Evolutionary conservation across 305 asterid species (phyloP), one percentile per base, ranked within the genome.

Genomic region (Coffea humblotiana): DNA sequence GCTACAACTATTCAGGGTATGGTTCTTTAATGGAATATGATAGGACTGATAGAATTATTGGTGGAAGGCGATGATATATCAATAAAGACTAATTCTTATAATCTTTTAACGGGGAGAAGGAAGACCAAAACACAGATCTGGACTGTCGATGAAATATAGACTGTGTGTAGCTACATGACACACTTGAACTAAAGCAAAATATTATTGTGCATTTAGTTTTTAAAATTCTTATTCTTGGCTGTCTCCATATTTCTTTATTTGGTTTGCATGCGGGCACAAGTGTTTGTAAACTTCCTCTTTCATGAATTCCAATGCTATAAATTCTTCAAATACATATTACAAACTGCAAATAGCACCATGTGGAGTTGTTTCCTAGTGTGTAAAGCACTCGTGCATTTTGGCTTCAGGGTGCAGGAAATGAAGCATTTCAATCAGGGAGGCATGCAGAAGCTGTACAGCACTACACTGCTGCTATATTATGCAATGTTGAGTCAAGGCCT

Each of bases 371-470:
- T n/a, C 45, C 47, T 69, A 45, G 40, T 3, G 54, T 73, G 71
- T 67, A 54, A 15, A 37, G 27, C 63, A 16, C 68, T 72, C 12
- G 13, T 71, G 73, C 63, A 67, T 74, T 71, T 67, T 79, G 64
- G 29, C 60, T 87, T 86, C 89, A 96, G 99, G 83, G 87, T 84
- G 98, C 97, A 65, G 99, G 98, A 90, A 96, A 96, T 88, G 98
- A 90, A 83, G 93, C 98, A 78, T 96, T 91, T 88, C 92, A 96
- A 83, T 88, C 96, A 76, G 93, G 96, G 86, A 92, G 87, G 85
- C 89, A 90, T 81, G 88, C 92, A 61, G 98, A 92, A 83, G 99
- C 99, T 82, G 86, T 93, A 84, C 97, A 94, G 82, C 93, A 89
- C 86, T 96, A 96, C 84, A 94, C 95, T 40, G 93, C 97, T 85